phyloP scores from a whole-genome alignment of 257 asterid species.

The Scutellaria minor region DNA sequence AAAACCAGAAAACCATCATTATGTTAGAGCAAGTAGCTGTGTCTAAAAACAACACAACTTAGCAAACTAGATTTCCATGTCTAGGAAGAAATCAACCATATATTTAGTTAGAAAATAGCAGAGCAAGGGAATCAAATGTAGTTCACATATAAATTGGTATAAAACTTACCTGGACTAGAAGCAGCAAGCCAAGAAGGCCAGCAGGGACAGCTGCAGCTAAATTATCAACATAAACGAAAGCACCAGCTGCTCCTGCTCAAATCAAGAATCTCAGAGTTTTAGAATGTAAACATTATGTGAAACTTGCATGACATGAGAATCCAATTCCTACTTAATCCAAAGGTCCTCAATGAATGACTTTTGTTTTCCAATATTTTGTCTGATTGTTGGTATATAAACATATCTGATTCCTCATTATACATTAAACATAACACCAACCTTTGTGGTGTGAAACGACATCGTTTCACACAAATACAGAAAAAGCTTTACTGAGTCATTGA shows the following conservation, averaged over 20 bases:
- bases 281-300: background rate
- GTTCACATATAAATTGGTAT: too few relatives aligned
- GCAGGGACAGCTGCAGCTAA: conserved; percentile 76
- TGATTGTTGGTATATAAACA: background rate
- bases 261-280: background rate
- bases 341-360: too few relatives aligned
- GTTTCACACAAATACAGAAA: too few relatives aligned
- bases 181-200: conserved; percentile 89
- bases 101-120: background rate
- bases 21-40: conserved; percentile 10
- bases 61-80: conserved; percentile 10
- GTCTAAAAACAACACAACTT: background rate
- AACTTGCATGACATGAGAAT: background rate
- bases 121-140: background rate
- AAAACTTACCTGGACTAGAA: conserved; percentile 75
- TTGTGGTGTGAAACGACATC: too few relatives aligned
- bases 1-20: conserved; percentile 5
- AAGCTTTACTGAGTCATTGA: too few relatives aligned
- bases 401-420: too few relatives aligned
- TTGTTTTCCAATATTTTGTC: background rate
- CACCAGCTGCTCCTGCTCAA: conserved; percentile 76
- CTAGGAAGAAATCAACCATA: conserved; percentile 15
- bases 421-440: too few relatives aligned
- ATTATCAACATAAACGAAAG: conserved; percentile 66
- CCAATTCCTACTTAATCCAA: background rate